These are phyloP conservation scores for Cystobasidiaceae sp. DNA, from an alignment of 1,284 basidiomycete species.

Conservation along the genomic window DNA sequence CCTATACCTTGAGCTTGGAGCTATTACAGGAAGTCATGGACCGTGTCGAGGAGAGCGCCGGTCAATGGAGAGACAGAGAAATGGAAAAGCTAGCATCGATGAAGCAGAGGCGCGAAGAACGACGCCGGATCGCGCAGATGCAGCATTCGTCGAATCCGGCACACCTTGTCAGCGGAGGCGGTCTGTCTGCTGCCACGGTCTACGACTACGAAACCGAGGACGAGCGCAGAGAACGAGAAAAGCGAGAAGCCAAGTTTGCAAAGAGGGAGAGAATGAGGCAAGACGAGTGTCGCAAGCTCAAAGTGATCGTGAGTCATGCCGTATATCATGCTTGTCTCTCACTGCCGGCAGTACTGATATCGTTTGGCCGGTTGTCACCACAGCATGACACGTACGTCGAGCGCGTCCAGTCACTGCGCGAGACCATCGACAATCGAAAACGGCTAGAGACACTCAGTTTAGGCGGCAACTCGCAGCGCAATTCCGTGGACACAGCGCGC, in stretches of 20 bases:
- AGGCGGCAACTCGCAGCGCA: neutral
- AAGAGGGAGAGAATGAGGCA: slow-evolving; percentile 41
- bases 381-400: slow-evolving; percentile 49
- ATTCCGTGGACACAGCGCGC: neutral
- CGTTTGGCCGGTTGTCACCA: neutral
- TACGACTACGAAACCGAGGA: slow-evolving; percentile 17
- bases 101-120: slow-evolving; percentile 7
- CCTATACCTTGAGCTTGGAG: slow-evolving; percentile 47
- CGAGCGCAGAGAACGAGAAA: slow-evolving; percentile 31
- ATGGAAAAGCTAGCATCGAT: neutral
- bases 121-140: slow-evolving; percentile 30
- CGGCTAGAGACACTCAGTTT: slow-evolving; percentile 20
- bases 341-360: neutral
- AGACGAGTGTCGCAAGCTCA: slow-evolving; percentile 46
- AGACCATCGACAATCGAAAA: neutral
- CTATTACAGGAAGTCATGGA: slow-evolving; percentile 49
- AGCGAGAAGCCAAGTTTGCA: slow-evolving; percentile 34
- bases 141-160: neutral
- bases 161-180: neutral
- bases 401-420: slow-evolving; percentile 44
- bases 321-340: neutral
- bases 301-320: slow-evolving; percentile 45
- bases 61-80: slow-evolving; percentile 12
- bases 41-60: slow-evolving; percentile 43
- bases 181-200: neutral